These are phyloP conservation scores for Tubosaeta sp. DNA, from an alignment of 768 basidiomycete species.

Conservation along the genomic window DNA sequence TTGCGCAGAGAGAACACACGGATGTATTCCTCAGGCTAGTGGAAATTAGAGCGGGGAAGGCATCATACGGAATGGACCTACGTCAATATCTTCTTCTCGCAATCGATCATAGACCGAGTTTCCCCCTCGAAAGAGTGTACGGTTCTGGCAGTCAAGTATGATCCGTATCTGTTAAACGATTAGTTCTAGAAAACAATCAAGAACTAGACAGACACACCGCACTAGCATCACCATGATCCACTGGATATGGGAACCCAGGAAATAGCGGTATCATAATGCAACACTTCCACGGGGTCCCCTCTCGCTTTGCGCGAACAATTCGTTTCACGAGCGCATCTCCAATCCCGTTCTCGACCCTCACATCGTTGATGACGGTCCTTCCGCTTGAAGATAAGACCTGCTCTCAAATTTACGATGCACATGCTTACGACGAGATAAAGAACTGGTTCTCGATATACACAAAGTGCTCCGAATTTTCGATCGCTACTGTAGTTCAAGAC, in stretches of 20 bases:
- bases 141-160: constrained; percentile 93
- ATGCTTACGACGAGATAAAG: constrained; percentile 78
- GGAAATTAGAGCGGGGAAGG: neutral
- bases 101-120: constrained; percentile 87
- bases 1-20: constrained; percentile 86
- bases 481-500: constrained; percentile 48
- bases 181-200: neutral
- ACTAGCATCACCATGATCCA: constrained; percentile 91
- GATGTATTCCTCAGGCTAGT: constrained; percentile 91
- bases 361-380: constrained; percentile 81
- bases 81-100: constrained; percentile 84
- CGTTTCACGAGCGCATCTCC: constrained; percentile 91
- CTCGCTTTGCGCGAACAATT: constrained; percentile 81
- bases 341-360: constrained; percentile 87
- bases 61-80: constrained; percentile 27
- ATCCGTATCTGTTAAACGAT: constrained; percentile 66
- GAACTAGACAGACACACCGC: constrained; percentile 51
- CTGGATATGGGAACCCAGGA: constrained; percentile 90
- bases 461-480: constrained; percentile 92
- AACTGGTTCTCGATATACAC: constrained; percentile 98
- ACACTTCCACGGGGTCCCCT: constrained; percentile 83
- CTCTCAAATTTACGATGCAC: neutral
- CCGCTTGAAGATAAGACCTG: neutral
- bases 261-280: constrained; percentile 89
- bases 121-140: constrained; percentile 83